Percentiles rank a stretch among this genome's conserved stretches.
These are phyloP conservation scores for Epithemia pelagica DNA, from an alignment of 108 stramenopile species.

Conservation along the genomic window DNA sequence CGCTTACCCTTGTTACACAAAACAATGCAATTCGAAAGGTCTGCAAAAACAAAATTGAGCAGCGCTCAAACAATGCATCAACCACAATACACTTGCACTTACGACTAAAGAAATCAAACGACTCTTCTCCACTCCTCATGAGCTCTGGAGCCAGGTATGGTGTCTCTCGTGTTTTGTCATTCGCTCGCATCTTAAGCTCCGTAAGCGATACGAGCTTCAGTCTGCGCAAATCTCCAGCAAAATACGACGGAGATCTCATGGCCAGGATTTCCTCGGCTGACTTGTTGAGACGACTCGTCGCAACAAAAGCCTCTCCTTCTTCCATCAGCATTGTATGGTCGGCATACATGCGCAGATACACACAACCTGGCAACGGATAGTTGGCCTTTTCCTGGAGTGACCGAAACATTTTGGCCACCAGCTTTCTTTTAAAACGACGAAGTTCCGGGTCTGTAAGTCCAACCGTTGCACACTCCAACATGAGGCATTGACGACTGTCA, in stretches of 20 bases:
- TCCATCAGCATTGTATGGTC: slow-evolving; percentile 27
- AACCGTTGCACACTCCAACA: background rate
- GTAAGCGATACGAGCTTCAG: slow-evolving; percentile 14
- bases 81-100: background rate
- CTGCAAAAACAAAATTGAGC: slow-evolving; percentile 13
- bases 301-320: slow-evolving; percentile 27
- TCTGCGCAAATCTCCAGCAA: slow-evolving; percentile 25
- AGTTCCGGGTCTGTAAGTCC: background rate
- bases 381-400: slow-evolving; percentile 9
- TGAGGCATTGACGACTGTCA: background rate
- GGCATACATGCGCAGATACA: slow-evolving; percentile 20
- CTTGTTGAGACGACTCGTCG: background rate
- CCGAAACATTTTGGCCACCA: background rate
- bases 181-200: slow-evolving; percentile 8
- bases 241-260: slow-evolving; percentile 27
- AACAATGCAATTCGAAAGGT: slow-evolving; percentile 13
- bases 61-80: background rate
- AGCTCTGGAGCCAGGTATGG: background rate
- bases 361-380: slow-evolving; percentile 11
- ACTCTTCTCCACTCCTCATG: background rate
- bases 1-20: slow-evolving; percentile 22
- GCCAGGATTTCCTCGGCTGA: slow-evolving; percentile 15
- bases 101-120: background rate
- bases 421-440: background rate
- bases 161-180: background rate